Percentiles rank a stretch among this genome's conserved stretches.
These are phyloP conservation scores for Mortierella polycephala DNA, from an alignment of 371 early-diverging fungal species.

Conservation along the genomic window DNA sequence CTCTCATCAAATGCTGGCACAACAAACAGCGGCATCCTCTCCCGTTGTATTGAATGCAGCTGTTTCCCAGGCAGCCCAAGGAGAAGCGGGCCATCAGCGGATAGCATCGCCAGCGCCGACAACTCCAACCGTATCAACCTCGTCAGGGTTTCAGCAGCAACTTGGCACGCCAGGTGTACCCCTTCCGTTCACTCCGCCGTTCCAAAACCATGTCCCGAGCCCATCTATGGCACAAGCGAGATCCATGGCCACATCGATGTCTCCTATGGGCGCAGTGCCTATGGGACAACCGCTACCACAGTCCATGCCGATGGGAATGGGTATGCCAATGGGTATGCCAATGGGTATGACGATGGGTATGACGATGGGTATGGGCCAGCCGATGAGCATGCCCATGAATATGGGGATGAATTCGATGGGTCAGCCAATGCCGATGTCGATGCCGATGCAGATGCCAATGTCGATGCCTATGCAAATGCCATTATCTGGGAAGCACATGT, in stretches of 20 bases:
- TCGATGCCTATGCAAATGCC: conserved; percentile 23
- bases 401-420: conserved; percentile 18
- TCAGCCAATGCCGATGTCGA: conserved; percentile 29
- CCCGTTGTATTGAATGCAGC: conserved; percentile 31
- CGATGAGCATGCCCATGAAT: conserved; percentile 31
- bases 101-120: conserved; percentile 21
- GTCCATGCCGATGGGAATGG: conserved; percentile 1
- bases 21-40: conserved; percentile 29
- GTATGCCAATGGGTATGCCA: conserved; percentile 8
- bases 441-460: conserved; percentile 36
- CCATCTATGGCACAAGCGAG: conserved; percentile 15
- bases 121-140: background rate
- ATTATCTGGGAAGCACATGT: conserved; percentile 27
- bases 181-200: conserved; percentile 14
- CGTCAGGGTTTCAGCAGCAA: background rate
- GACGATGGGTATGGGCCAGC: conserved; percentile 20
- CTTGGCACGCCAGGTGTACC: conserved; percentile 6
- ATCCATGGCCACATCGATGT: conserved; percentile 6
- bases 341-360: conserved; percentile 24
- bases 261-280: conserved; percentile 1
- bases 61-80: conserved; percentile 4
- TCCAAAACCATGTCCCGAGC: conserved; percentile 19
- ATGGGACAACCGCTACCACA: conserved; percentile 7
- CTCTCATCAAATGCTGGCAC: conserved; percentile 33
- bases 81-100: conserved; percentile 13